A percentile compares a stretch with the other conserved stretches of the same genome.
Conservation (phyloP, 495 filamentous ascomycete species). For the Hypoxylon intermedium region DNA sequence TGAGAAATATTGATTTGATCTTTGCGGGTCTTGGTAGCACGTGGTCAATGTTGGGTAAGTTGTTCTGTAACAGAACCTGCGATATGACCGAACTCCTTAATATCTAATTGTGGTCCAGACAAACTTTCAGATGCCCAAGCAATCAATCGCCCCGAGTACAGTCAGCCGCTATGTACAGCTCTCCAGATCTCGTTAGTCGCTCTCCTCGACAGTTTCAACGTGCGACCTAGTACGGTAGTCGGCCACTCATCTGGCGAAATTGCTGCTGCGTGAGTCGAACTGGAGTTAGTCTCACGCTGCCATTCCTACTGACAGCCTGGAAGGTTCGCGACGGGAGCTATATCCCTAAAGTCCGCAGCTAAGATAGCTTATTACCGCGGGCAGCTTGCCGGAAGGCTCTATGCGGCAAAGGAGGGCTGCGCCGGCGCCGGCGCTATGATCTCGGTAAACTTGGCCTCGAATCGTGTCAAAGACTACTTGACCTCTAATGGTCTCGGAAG, state of each 20-base stretch:
- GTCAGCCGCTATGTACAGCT: conserved; percentile 52
- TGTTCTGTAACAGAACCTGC: no score
- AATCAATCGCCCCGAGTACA: conserved; percentile 42
- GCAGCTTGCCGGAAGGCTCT: background rate
- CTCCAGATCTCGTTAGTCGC: conserved; percentile 59
- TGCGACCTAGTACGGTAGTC: conserved; percentile 53
- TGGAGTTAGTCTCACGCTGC: background rate
- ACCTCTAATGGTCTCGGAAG: no score
- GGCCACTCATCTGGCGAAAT: conserved; percentile 70
- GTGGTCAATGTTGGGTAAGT: conserved; percentile 38
- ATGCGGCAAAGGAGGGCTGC: no score
- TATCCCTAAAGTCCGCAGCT: background rate
- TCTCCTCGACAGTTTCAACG: conserved; percentile 54
- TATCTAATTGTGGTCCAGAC: conserved; percentile 1
- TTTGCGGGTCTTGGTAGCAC: conserved; percentile 6
- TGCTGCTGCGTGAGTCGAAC: conserved; percentile 38
- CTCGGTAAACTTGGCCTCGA: conserved; percentile 44
- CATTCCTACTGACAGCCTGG: background rate
- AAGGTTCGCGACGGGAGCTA: background rate
- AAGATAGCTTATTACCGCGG: conserved; percentile 12
- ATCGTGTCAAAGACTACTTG: background rate
- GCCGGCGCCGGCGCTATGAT: conserved; percentile 41
- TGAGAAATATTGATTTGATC: conserved; percentile 27
- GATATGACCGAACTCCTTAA: no score
- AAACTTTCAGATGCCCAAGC: conserved; percentile 33